Base-by-base conservation (phyloP, 108 stramenopile genomes). In the Poteriospumella lacustris region DNA sequence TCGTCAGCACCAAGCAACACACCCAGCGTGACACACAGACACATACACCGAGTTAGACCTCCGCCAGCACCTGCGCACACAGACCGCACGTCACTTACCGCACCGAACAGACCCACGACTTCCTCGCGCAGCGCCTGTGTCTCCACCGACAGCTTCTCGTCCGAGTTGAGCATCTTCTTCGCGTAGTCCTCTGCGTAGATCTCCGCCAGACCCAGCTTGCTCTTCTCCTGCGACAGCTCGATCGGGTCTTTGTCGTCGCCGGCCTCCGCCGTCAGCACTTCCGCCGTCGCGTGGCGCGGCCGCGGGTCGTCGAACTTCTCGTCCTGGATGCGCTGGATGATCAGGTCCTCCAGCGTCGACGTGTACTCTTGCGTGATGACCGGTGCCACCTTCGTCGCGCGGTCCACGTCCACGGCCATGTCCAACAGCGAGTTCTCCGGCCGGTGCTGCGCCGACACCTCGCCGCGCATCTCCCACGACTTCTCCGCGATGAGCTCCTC, bases 201-300 rank as follows among this genome's bases (percentile, higher is more conserved):
- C 76, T 95, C 97, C 34, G 91, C 97, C 31, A 98, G 88, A 3
- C 96, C 94, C 31, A 95, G 82, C 82, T 94, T 95, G 44, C 93
- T 92, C 80, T 96, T 96, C 80, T 98, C 97, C 83, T 95, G 93
- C 60, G 94, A 94, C 1, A 98, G 90, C 85, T 98, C 95, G 0
- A n/a, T n/a, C n/a, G n/a, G n/a, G n/a, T n/a, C n/a, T n/a, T n/a
- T n/a, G n/a, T n/a, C n/a, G n/a, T n/a, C 95, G 94, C 1, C 90
- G 82, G 38, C 95, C 94, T 67, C 76, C 64, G 28, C 75, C 19
- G 92, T 92, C 28, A 93, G 81, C 79, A 2, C 0, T 42, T 34
- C 42, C 69, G 24, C 9, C 42, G 43, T 72, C 29, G 41, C 42
- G 43, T 28, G 9, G 19, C 47, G 47, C 9, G 47, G 47, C 47